phyloP scores from a whole-genome alignment of 352 stramenopile species.

The Phytopythium cucurbitacearum region DNA sequence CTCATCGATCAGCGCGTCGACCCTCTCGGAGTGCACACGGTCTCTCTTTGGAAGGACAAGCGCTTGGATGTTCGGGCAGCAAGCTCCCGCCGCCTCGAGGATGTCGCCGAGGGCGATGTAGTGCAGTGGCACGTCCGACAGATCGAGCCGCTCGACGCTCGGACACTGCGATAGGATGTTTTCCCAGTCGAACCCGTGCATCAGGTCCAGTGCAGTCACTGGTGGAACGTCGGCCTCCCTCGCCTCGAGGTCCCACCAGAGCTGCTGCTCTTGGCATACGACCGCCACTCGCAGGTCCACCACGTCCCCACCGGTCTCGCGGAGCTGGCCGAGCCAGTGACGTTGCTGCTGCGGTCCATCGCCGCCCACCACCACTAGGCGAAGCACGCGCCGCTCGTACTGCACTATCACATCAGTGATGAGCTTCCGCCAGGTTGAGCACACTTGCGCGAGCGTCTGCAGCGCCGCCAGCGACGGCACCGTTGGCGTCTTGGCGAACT shows the following conservation, averaged over 20 bases:
- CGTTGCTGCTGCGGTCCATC: slow-evolving; percentile 19
- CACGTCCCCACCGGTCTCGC: slow-evolving; percentile 9
- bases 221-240: slow-evolving; percentile 3
- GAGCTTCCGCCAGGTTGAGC: slow-evolving; percentile 21
- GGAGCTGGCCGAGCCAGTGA: slow-evolving; percentile 12
- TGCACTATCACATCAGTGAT: slow-evolving; percentile 11
- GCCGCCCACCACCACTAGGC: slow-evolving; percentile 21
- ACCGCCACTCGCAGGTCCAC: slow-evolving; percentile 28
- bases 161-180: slow-evolving; percentile 25
- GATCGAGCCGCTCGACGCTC: slow-evolving; percentile 35
- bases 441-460: slow-evolving; percentile 25
- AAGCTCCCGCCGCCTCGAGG: slow-evolving; percentile 22
- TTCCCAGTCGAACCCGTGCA: slow-evolving; percentile 44
- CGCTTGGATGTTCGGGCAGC: slow-evolving; percentile 27
- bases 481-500: slow-evolving; percentile 23
- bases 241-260: slow-evolving; percentile 36
- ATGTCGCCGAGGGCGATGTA: slow-evolving; percentile 34
- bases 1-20: slow-evolving; percentile 36
- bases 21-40: slow-evolving; percentile 16
- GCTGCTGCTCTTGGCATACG: slow-evolving; percentile 11
- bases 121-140: slow-evolving; percentile 32
- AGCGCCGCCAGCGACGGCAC: slow-evolving; percentile 21
- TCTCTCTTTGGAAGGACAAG: slow-evolving; percentile 37
- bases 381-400: slow-evolving; percentile 15
- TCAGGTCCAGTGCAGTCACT: background rate